A percentile compares a stretch with the other conserved stretches of the same genome.
Conservation (phyloP, 805 yeast genomes). For the Wickerhamomyces sydowiorum region DNA sequence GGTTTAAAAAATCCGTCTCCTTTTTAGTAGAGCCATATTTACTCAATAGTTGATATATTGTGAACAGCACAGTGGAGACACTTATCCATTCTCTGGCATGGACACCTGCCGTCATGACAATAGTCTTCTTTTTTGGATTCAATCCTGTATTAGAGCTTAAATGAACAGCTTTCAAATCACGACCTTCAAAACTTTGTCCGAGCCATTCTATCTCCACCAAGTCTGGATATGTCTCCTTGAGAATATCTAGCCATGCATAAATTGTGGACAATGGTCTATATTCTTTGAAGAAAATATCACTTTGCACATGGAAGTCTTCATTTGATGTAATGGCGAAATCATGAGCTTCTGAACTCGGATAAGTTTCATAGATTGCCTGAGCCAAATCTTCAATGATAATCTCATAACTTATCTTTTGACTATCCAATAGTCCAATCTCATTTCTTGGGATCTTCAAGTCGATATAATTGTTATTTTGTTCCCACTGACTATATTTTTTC, state of each 20-base stretch:
- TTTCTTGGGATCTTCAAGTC: constrained; percentile 34
- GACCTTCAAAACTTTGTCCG: constrained; percentile 73
- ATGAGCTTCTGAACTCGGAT: constrained; percentile 27
- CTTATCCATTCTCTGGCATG: constrained; percentile 93
- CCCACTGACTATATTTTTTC: constrained; percentile 41
- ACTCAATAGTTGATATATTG: constrained; percentile 40
- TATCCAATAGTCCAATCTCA: constrained; percentile 6
- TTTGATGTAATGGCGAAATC: constrained; percentile 4
- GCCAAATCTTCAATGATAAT: constrained; percentile 52
- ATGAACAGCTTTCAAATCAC: constrained; percentile 64
- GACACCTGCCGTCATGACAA: constrained; percentile 76
- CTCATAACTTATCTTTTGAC: constrained; percentile 22
- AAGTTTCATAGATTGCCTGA: constrained; percentile 50
- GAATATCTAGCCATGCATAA: constrained; percentile 62
- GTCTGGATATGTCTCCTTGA: constrained; percentile 58
- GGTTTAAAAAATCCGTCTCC: constrained; percentile 42
- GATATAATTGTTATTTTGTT: constrained; percentile 34
- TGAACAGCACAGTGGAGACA: constrained; percentile 60
- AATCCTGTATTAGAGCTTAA: constrained; percentile 42
- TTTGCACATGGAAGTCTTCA: constrained; percentile 10
- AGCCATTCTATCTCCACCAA: constrained; percentile 57
- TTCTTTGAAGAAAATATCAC: constrained; percentile 62
- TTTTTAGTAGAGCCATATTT: constrained; percentile 37
- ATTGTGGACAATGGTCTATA: constrained; percentile 66
- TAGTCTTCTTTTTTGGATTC: constrained; percentile 48